A percentile compares a stretch with the other conserved stretches of the same genome.
Conservation (phyloP, 2,329 filamentous ascomycete species). For the Aspergillus pseudoglaucus region DNA sequence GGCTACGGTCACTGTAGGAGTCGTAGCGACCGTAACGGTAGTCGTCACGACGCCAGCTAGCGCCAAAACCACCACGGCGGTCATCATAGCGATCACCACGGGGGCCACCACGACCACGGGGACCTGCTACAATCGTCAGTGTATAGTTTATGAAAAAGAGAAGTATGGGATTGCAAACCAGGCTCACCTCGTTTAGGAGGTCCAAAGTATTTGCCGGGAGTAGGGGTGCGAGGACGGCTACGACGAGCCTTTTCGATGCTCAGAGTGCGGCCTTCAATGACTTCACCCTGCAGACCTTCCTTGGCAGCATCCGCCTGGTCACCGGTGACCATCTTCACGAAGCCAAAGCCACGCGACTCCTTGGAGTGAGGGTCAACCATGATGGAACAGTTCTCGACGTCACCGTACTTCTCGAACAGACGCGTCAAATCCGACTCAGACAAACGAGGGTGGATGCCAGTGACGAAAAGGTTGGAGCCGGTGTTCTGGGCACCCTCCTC, state of each 20-base stretch:
- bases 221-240: constrained; percentile 88
- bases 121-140: constrained; percentile 13
- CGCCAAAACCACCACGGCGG: constrained; percentile 46
- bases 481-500: constrained; percentile 80
- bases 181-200: constrained; percentile 90
- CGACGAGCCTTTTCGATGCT: constrained; percentile 99
- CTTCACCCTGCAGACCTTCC: constrained; percentile 89
- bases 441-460: constrained; percentile 90
- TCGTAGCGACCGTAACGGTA: constrained; percentile 42
- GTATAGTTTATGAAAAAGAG: neutral
- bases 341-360: constrained; percentile 96
- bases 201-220: constrained; percentile 97
- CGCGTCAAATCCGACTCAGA: constrained; percentile 84
- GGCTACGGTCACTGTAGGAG: constrained; percentile 40
- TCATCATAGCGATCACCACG: constrained; percentile 48
- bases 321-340: constrained; percentile 96
- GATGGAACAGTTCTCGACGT: constrained; percentile 98
- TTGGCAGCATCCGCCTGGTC: constrained; percentile 96
- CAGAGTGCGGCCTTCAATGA: constrained; percentile 88
- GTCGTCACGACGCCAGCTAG: constrained; percentile 43
- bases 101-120: constrained; percentile 33
- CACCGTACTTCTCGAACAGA: constrained; percentile 97
- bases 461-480: constrained; percentile 97
- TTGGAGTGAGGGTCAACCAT: constrained; percentile 98
- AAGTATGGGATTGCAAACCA: neutral